phyloP scores from a whole-genome alignment of 352 stramenopile genomes.

The Globisporangium echinulatum region DNA sequence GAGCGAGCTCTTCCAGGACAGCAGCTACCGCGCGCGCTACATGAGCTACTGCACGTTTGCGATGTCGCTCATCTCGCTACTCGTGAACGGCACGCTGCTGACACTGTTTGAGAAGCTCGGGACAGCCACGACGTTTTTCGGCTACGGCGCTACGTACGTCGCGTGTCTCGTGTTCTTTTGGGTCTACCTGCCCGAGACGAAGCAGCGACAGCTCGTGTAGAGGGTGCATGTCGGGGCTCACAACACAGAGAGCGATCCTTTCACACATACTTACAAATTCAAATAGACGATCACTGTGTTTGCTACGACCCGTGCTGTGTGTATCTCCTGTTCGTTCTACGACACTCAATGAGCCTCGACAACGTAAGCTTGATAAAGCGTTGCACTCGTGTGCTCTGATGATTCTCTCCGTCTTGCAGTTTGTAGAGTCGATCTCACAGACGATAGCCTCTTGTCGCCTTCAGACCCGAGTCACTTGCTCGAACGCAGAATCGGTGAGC shows the following conservation, averaged over 20 bases:
- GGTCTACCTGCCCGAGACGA: conserved; percentile 68
- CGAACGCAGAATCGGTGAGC: too few species aligned
- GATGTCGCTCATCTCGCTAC: conserved; percentile 81
- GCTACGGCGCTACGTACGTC: conserved; percentile 63
- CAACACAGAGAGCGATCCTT: background rate
- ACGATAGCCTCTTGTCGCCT: too few species aligned
- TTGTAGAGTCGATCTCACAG: too few species aligned
- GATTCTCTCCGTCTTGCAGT: too few species aligned
- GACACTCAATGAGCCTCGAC: too few species aligned
- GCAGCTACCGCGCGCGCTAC: conserved; percentile 71
- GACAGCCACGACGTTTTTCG: conserved; percentile 55
- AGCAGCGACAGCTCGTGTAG: conserved; percentile 64
- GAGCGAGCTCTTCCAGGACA: conserved; percentile 80
- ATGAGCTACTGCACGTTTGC: conserved; percentile 88
- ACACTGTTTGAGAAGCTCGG: conserved; percentile 67
- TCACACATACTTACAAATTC: too few species aligned
- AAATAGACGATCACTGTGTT: background rate
- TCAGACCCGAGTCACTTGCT: too few species aligned
- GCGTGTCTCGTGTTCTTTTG: conserved; percentile 66
- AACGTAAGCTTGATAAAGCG: too few species aligned
- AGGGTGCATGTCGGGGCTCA: too few species aligned
- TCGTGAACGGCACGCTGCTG: conserved; percentile 79
- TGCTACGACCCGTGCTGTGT: background rate
- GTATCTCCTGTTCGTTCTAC: background rate
- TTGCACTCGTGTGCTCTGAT: too few species aligned